Base-by-base conservation (phyloP, 1,139 yeast genomes). In the Saccharomyces hybrid region DNA sequence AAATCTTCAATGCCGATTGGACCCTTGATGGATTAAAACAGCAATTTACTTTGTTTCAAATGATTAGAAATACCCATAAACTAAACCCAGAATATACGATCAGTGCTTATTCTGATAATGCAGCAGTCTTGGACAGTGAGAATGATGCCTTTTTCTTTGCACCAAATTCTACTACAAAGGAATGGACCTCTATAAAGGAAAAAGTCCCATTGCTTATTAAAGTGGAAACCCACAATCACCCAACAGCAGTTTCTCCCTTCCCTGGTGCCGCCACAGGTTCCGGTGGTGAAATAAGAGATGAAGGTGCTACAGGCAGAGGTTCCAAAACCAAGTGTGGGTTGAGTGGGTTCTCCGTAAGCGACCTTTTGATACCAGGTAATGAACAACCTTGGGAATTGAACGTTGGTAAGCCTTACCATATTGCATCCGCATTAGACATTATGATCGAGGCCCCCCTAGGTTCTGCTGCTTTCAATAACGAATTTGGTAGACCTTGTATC, bases 221-320 rank as follows among this genome's bases (percentile, higher is more conserved):
- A 71, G 99, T 95, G 52, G 99, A 95, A 74, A 95, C 99, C 32
- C 99, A 95, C 72, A 95, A 95, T 74, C 99, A 95, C 71, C 99
- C 99, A 53, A 95, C 99, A 42, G 99, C 99, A 0, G 97, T 95
- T 11, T 91, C 98, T 30, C 99, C 99, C 38, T 95, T 88, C 74
- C 93, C 99, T 4, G 99, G 99, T 73, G 99, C 99, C 42, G 97
- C 99, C 42, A 95, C 99, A 20, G 99, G 99, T 61, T 91, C 99
- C 23, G 99, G 99, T 72, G 99, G 99, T 75, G 99, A 95, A 75
- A 95, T 95, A 66, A 88, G 99, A 79, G 99, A 95, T 72, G 99
- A 95, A 75, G 99, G 98, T 74, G 99, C 99, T 30, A 97, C 93
- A 23, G 99, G 99, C 60, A 83, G 97, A 71, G 99, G 99, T 52